Evolutionary conservation across 169 alveolate species (phyloP), one percentile per base, ranked within the genome.

Genomic region (Plasmodium coatneyi): DNA sequence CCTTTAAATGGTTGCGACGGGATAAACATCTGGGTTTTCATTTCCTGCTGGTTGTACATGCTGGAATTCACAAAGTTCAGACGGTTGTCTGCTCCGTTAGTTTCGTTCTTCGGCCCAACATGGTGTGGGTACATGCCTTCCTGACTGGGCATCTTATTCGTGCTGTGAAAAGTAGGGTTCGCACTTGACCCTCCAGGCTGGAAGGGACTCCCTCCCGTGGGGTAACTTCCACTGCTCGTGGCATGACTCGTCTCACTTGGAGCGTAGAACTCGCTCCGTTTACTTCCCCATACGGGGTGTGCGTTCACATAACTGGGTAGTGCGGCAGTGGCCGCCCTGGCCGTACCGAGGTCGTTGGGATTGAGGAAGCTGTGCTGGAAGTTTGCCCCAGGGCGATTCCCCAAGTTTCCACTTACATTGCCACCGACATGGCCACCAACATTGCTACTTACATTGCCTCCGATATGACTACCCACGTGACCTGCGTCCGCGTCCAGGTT

Each of bases 231-330:
- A 80, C 60, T 19, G 60, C 39, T 80, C 32, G 7, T 22, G 52
- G 28, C 39, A n/a, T 30, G 41, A 10, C 36, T 12, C 25, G 60
- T n/a, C 14, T 34, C 39, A 82, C 49, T 34, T 56, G 39, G 9
- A 5, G 14, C 22, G 5, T 36, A 9, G 14, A 30, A 54, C 49
- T 82, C 70, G 14, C 32, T 71, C 54, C 56, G 46, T 22, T 84
- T 84, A 14, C 30, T 43, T 0, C 83, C 92, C 16, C 72, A 72
- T 52, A 66, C 56, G 7, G 92, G 92, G 39, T 84, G 92, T 1
- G 92, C 30, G 22, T 22, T 39, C 10, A 46, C 56, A 46, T 46
- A 46, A 46, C 56, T 46, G 14, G 92, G 78, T 19, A 84, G 25
- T 5, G 39, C 3, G 1, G 25, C 81, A 32, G 66, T 84, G 43